Percentiles rank a stretch among this genome's conserved stretches.
Evolutionary conservation across 345 rosid species (phyloP).

Genomic region (Citrus australasica): DNA sequence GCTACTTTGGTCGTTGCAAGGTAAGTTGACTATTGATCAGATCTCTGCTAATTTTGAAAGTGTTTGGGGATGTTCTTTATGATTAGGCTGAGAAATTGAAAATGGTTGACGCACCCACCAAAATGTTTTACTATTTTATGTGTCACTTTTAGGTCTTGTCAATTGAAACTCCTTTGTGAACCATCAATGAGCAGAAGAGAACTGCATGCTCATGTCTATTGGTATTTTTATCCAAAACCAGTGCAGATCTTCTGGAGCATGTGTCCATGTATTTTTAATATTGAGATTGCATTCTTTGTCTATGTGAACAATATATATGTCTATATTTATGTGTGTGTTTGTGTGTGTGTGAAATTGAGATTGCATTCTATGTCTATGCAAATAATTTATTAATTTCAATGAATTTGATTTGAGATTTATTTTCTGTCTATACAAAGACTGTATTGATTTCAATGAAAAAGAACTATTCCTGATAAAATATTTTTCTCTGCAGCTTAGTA

Average conservation of each 20-base stretch:
- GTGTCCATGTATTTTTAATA: neutral
- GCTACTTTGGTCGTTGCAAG: slow-evolving; percentile 91
- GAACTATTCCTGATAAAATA: neutral
- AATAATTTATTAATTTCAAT: neutral
- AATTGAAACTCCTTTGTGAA: neutral
- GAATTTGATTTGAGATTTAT: neutral
- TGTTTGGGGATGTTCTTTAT: neutral
- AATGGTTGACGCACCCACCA: neutral
- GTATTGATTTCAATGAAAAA: neutral
- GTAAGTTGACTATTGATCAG: slow-evolving; percentile 24
- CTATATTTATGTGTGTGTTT: too few relatives aligned
- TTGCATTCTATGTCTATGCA: neutral
- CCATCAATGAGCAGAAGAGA: neutral
- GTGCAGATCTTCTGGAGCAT: neutral
- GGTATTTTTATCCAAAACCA: neutral
- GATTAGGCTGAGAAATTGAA: neutral
- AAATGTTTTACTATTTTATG: neutral
- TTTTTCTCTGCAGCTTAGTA: slow-evolving; percentile 52
- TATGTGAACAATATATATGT: neutral
- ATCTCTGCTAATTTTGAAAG: neutral
- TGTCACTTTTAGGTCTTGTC: neutral
- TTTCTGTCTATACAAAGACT: neutral
- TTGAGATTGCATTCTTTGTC: neutral
- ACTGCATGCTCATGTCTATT: neutral
- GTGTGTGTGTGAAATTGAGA: neutral